These are phyloP conservation scores for Pisolithus tinctorius DNA, from an alignment of 768 basidiomycete species.

Conservation along the genomic window DNA sequence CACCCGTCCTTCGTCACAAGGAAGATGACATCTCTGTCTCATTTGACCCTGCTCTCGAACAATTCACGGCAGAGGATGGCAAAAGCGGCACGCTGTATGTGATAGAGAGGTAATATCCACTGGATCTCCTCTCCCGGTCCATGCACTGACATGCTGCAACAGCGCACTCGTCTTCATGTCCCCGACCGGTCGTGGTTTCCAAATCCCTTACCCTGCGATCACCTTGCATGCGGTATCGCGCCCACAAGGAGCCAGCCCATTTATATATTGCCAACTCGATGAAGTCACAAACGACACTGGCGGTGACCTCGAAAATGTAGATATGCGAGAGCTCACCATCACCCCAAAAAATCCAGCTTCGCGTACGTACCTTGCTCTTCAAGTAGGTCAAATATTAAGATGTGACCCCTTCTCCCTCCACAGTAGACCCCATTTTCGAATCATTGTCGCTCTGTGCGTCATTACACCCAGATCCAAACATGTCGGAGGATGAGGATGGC, in stretches of 20 bases:
- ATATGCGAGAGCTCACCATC: constrained; percentile 80
- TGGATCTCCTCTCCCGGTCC: background rate
- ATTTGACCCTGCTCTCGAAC: constrained; percentile 63
- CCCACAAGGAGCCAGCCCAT: constrained; percentile 46
- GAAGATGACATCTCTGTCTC: constrained; percentile 63
- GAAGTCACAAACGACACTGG: constrained; percentile 41
- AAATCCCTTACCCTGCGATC: constrained; percentile 82
- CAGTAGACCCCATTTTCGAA: constrained; percentile 83
- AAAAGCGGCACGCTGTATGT: constrained; percentile 71
- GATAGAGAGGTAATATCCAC: constrained; percentile 64
- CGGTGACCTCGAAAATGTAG: constrained; percentile 34
- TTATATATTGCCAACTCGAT: constrained; percentile 92
- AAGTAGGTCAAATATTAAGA: background rate
- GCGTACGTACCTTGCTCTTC: constrained; percentile 40
- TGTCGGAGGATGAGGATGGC: constrained; percentile 38
- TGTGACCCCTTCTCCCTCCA: background rate
- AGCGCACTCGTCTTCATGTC: constrained; percentile 80
- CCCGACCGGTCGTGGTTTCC: constrained; percentile 63
- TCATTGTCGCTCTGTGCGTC: constrained; percentile 81
- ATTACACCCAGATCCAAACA: constrained; percentile 66
- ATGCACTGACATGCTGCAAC: constrained; percentile 5
- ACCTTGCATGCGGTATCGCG: constrained; percentile 92
- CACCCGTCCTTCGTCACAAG: constrained; percentile 69
- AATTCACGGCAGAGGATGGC: constrained; percentile 45
- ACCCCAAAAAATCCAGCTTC: constrained; percentile 51